Base-by-base conservation (phyloP, 176 grass and related monocot species). In the Hyparrhenia diplandra region DNA sequence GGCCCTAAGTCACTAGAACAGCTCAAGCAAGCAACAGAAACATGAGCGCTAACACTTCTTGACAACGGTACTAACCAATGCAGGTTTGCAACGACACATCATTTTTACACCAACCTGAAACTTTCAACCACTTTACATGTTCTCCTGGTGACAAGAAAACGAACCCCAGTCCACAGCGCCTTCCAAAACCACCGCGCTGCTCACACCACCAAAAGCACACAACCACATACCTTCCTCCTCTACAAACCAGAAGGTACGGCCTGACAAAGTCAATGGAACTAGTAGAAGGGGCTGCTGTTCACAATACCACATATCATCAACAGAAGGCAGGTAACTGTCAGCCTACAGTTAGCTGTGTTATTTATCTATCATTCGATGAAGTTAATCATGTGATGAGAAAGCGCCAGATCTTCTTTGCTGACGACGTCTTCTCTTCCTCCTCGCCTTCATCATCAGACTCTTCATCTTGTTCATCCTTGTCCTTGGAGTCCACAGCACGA, bases 391-490 rank as follows among this genome's bases (percentile, higher is more conserved):
- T 99, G 64, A 95, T 90, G 63, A 99, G 84, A 54, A 99, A 99
- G 20, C 87, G 92, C 93, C 96, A 99, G 46, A 99, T 23, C 75
- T 95, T 99, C 74, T 94, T 95, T 9, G 88, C 96, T 30, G 92
- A 90, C 34, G 80, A 82, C 39, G 76, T 47, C 65, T 76, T 58
- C 30, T 84, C 82, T 51, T 92, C 87, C 25, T 83, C 92, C 8
- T 77, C 95, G 1, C 46, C 90, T 17, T 92, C 90, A 13, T 87
- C 80, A 14, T 84, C 90, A 49, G 39, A 55, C n/a, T 85, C 82
- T 1, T 88, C 80, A 8, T 68, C 23, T 4, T 64, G 42, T 45
- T 78, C 75, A 75, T 92, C 51, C 37, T 39, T 87, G 54, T 79
- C 67, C 40, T 84, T 58, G n/a, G 54, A 57, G 54, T 57, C 21